phyloP scores from a whole-genome alignment of 208 protist species.

The Porcisia deanei region DNA sequence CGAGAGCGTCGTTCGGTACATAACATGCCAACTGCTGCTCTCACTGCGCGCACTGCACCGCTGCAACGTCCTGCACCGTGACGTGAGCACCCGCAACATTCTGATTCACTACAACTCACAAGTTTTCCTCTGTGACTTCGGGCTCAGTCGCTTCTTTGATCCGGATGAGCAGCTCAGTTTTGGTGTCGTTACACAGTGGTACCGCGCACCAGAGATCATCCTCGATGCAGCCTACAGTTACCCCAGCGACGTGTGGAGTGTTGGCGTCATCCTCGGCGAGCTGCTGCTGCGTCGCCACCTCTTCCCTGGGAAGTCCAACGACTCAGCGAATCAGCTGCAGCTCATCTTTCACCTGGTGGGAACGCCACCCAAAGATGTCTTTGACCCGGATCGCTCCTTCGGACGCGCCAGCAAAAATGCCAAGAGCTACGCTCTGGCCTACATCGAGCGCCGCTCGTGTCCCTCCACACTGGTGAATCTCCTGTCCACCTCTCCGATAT shows the following conservation, averaged over 20 bases:
- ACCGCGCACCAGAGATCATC: slow-evolving; percentile 93
- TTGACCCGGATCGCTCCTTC: slow-evolving; percentile 77
- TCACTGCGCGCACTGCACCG: slow-evolving; percentile 89
- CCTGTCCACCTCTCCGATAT: slow-evolving; percentile 47
- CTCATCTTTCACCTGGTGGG: slow-evolving; percentile 94
- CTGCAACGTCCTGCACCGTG: slow-evolving; percentile 83
- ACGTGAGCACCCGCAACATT: slow-evolving; percentile 90
- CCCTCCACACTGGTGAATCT: slow-evolving; percentile 51
- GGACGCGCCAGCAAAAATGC: slow-evolving; percentile 89
- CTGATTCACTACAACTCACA: slow-evolving; percentile 88
- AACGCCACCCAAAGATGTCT: slow-evolving; percentile 89
- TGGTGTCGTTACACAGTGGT: slow-evolving; percentile 93
- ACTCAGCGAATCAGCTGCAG: slow-evolving; percentile 94
- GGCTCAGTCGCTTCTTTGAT: slow-evolving; percentile 91
- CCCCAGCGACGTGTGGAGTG: slow-evolving; percentile 88
- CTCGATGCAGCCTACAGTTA: slow-evolving; percentile 87
- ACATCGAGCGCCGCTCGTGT: slow-evolving; percentile 64
- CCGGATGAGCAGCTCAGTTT: slow-evolving; percentile 92
- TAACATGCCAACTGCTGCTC: slow-evolving; percentile 87
- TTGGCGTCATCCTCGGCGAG: slow-evolving; percentile 92
- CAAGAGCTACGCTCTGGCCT: slow-evolving; percentile 75
- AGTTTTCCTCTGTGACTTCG: slow-evolving; percentile 92
- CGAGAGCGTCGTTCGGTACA: slow-evolving; percentile 84
- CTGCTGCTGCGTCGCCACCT: slow-evolving; percentile 90
- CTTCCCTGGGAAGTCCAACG: slow-evolving; percentile 92